Conservation (phyloP, 2,329 filamentous ascomycete species). For the Aspergillus flavus region DNA sequence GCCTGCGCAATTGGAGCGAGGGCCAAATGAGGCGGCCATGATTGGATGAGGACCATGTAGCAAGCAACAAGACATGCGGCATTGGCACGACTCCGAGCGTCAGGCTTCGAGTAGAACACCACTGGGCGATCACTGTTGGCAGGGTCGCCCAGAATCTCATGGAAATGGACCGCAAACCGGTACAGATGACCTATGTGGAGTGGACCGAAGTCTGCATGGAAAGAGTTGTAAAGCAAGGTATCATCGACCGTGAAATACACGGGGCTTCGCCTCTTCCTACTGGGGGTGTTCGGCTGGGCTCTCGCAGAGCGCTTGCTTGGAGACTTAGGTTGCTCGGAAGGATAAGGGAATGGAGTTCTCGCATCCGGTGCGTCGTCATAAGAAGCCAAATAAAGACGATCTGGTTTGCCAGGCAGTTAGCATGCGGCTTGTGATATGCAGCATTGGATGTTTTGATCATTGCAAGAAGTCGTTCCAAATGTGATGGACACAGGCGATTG, state of each 20-base stretch:
- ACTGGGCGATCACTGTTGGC: slow-evolving; percentile 88
- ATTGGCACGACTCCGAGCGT: slow-evolving; percentile 86
- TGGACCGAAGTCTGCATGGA: slow-evolving; percentile 97
- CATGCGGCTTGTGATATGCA: not conserved
- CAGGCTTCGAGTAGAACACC: slow-evolving; percentile 93
- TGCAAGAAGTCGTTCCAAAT: slow-evolving; percentile 15
- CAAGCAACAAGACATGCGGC: slow-evolving; percentile 92
- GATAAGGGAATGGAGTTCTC: slow-evolving; percentile 85
- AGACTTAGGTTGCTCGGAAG: slow-evolving; percentile 60
- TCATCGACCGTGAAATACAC: slow-evolving; percentile 97
- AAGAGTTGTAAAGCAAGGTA: slow-evolving; percentile 91
- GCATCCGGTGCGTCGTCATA: slow-evolving; percentile 81
- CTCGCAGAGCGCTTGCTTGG: slow-evolving; percentile 76
- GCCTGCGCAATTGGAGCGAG: slow-evolving; percentile 94
- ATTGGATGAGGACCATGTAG: slow-evolving; percentile 98
- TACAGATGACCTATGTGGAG: slow-evolving; percentile 97
- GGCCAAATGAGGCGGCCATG: slow-evolving; percentile 94
- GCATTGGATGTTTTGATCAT: not conserved
- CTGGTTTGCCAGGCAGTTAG: slow-evolving; percentile 50
- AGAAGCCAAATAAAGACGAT: slow-evolving; percentile 91
- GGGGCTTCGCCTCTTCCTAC: slow-evolving; percentile 62
- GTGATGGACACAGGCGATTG: slow-evolving; percentile 7
- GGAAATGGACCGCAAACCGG: slow-evolving; percentile 92
- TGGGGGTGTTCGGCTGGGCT: slow-evolving; percentile 60
- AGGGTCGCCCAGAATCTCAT: slow-evolving; percentile 89